Base-by-base conservation (phyloP, 1,284 basidiomycete species). In the Tranzscheliella williamsii region DNA sequence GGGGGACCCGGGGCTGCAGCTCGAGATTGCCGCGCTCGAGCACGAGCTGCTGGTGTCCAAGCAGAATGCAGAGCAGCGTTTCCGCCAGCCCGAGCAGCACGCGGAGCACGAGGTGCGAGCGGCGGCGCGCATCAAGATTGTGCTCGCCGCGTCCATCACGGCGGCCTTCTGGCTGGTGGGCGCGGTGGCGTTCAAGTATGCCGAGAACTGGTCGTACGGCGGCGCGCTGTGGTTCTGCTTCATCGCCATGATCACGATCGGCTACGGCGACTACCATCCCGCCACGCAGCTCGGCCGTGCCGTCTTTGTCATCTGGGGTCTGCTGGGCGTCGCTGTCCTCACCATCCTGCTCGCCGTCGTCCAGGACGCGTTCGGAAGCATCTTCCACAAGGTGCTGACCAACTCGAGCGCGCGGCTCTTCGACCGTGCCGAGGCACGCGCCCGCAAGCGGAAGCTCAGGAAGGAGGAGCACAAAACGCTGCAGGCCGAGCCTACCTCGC, bases 221-320 rank as follows among this genome's bases (percentile, higher is more conserved):
- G 54, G 73, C 8, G 82, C 86, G 0, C 71, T 88, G 61, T 67
- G 64, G 50, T 91, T 90, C 72, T 88, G 87, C 86, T 75, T 69
- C 83, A 79, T 63, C 30, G 49, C 61, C 24, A 67, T 72, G 51
- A 69, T 69, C 45, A 78, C 76, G 2, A 74, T 79, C 13, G 53
- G 63, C 3, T 71, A 70, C 40, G 53, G 52, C 6, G 61, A 67
- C 33, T 61, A 53, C 29, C 46, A 53, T 29, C 55, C 54, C 1
- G 22, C 34, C 4, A 57, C 64, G 31, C 58, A 67, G 44, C 83
- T 85, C 5, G 89, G 89, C 3, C 82, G 87, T 20, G 84, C 86
- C 5, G 82, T 91, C 37, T 91, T 91, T 75, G 84, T 90, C 42
- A 83, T 86, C 7, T 91, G 89, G 89, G 86, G 88, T 0, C 77